Conservation (phyloP, 805 yeast genomes). For the Wickerhamomyces sydowiorum region DNA sequence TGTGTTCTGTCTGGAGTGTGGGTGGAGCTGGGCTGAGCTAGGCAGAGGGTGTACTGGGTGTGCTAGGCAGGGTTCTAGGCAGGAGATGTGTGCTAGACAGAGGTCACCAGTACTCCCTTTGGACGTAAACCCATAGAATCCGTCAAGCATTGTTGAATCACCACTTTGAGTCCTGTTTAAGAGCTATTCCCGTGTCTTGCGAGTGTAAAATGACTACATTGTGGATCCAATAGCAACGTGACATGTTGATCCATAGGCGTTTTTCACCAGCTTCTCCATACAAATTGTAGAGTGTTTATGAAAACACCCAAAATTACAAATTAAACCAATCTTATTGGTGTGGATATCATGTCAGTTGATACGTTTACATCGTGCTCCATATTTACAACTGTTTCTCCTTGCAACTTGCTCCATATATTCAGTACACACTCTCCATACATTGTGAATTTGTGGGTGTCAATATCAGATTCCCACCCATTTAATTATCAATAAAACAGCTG, state of each 20-base stretch:
- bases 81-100: not conserved
- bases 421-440: not conserved
- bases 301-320: not conserved
- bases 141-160: too few relatives aligned
- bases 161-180: too few relatives aligned
- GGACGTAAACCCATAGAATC: not conserved
- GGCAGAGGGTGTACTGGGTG: too few relatives aligned
- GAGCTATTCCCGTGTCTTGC: too few relatives aligned
- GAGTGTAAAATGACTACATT: too few relatives aligned
- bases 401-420: too few relatives aligned
- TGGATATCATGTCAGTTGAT: not conserved
- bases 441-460: not conserved
- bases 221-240: too few relatives aligned
- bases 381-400: too few relatives aligned
- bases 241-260: too few relatives aligned
- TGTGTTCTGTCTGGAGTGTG: not conserved
- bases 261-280: not conserved
- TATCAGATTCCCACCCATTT: not conserved
- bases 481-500: not conserved
- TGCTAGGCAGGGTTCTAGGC: too few relatives aligned
- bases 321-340: not conserved
- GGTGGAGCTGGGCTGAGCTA: too few relatives aligned
- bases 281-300: not conserved
- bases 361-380: too few relatives aligned
- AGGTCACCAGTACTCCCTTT: not conserved